Conservation (phyloP, 768 basidiomycete species). For the Scleroderma citrinum region DNA sequence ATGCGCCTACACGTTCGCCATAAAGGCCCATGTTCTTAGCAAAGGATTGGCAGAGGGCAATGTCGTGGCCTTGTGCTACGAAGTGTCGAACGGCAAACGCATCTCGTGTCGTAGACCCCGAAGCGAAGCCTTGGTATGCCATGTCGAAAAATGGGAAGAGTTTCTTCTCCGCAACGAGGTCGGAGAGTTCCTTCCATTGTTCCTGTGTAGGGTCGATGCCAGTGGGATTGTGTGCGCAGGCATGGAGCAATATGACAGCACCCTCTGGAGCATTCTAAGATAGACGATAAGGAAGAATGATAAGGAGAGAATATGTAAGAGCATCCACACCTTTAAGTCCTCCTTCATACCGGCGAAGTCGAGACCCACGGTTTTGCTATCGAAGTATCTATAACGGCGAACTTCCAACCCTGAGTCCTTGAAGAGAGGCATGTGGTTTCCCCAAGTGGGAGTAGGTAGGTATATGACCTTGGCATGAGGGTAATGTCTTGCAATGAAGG, state of each 20-base stretch:
- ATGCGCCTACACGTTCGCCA: constrained; percentile 96
- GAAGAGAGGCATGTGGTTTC: constrained; percentile 92
- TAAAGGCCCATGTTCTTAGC: constrained; percentile 99
- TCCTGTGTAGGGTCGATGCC: constrained; percentile 91
- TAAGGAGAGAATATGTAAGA: neutral
- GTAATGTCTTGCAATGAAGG: constrained; percentile 87
- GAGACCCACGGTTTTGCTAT: constrained; percentile 86
- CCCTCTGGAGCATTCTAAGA: constrained; percentile 61
- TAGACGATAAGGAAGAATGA: constrained; percentile 8
- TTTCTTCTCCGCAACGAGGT: constrained; percentile 80
- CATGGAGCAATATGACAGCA: constrained; percentile 87
- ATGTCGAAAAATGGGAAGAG: constrained; percentile 99
- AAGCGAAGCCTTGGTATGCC: constrained; percentile 99
- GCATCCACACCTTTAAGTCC: constrained; percentile 65
- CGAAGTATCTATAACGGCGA: constrained; percentile 88
- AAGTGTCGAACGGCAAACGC: constrained; percentile 96
- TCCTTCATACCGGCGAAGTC: constrained; percentile 89
- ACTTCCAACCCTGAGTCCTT: constrained; percentile 94
- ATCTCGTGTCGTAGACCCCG: constrained; percentile 83
- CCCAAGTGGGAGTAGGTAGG: constrained; percentile 93
- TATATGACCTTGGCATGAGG: constrained; percentile 85
- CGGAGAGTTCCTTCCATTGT: constrained; percentile 89
- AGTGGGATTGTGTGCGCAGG: constrained; percentile 99
- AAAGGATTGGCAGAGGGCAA: constrained; percentile 91
- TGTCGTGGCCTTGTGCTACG: constrained; percentile 81